Conservation (phyloP, 495 filamentous ascomycete genomes). For the Durotheca rogersii region DNA sequence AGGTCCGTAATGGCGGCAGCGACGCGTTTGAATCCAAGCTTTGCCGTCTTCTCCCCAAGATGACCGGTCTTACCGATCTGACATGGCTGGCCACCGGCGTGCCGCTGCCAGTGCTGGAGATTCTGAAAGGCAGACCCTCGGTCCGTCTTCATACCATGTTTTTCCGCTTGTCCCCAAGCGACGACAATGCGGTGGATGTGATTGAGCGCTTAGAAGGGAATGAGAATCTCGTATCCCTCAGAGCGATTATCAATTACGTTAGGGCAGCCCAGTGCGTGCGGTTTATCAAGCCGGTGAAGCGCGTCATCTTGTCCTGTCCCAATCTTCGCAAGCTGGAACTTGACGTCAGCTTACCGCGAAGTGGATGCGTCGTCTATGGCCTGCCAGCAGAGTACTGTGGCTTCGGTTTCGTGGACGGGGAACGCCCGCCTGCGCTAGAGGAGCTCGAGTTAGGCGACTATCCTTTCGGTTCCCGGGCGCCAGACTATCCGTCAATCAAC, state of each 20-base stretch:
- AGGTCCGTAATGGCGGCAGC: not conserved
- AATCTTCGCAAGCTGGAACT: not conserved
- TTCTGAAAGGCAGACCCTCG: not conserved
- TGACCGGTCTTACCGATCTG: slow-evolving; percentile 5
- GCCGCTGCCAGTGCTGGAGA: not conserved
- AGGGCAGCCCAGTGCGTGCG: not conserved
- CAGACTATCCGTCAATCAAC: not conserved
- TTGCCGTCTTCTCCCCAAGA: slow-evolving; percentile 1
- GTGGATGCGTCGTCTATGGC: not conserved
- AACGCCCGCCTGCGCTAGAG: slow-evolving; percentile 1
- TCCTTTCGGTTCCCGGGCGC: not conserved
- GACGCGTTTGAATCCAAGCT: not conserved
- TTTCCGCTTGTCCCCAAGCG: too few relatives aligned
- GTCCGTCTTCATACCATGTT: not conserved
- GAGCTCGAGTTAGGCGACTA: not conserved
- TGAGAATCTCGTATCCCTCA: not conserved
- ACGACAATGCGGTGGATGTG: not conserved
- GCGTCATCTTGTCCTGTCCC: slow-evolving; percentile 1
- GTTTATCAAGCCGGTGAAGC: not conserved
- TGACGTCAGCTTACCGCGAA: not conserved
- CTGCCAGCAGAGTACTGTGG: not conserved
- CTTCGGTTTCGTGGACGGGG: not conserved
- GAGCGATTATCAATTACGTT: not conserved
- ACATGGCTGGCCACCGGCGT: not conserved
- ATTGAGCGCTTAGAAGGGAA: not conserved